Conservation (phyloP, 768 basidiomycete genomes). For the Agaricus sinodeliciosus region DNA sequence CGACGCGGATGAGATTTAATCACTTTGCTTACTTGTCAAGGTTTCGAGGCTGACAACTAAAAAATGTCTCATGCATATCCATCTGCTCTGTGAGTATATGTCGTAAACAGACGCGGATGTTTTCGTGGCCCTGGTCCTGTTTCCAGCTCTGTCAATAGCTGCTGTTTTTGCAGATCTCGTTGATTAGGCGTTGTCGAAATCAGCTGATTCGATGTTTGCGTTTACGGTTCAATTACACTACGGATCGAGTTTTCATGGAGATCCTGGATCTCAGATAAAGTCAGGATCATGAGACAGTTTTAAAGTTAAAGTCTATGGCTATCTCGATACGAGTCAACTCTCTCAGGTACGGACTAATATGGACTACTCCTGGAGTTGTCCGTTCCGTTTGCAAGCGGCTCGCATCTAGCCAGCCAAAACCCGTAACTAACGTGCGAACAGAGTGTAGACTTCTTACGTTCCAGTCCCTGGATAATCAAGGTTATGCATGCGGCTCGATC, state of each 20-base stretch:
- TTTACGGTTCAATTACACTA: slow-evolving; percentile 29
- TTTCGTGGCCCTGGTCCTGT: slow-evolving; percentile 1
- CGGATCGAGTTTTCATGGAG: slow-evolving; percentile 23
- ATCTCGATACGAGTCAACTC: slow-evolving; percentile 23
- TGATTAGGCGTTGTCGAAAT: slow-evolving; percentile 9
- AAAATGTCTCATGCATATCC: neutral
- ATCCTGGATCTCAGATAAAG: slow-evolving; percentile 34
- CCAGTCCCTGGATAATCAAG: slow-evolving; percentile 30
- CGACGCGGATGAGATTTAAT: too few relatives aligned
- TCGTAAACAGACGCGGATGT: neutral
- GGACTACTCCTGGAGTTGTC: slow-evolving; percentile 28
- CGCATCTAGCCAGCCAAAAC: slow-evolving; percentile 15
- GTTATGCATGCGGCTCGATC: slow-evolving; percentile 37
- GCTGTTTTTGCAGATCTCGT: slow-evolving; percentile 4
- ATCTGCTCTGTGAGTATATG: neutral
- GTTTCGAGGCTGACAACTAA: neutral
- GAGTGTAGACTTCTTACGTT: slow-evolving; percentile 30
- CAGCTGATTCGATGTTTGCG: slow-evolving; percentile 20
- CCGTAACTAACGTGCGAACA: slow-evolving; percentile 29
- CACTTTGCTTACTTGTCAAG: too few relatives aligned
- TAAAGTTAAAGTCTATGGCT: slow-evolving; percentile 30
- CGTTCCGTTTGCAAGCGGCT: slow-evolving; percentile 35
- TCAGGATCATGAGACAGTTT: slow-evolving; percentile 17
- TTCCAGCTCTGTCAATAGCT: slow-evolving; percentile 9
- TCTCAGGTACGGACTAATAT: slow-evolving; percentile 28